Percentiles rank a stretch among this genome's conserved stretches.
Evolutionary conservation across 495 filamentous ascomycete species (phyloP).

Genomic region (Cetradonia linearis): DNA sequence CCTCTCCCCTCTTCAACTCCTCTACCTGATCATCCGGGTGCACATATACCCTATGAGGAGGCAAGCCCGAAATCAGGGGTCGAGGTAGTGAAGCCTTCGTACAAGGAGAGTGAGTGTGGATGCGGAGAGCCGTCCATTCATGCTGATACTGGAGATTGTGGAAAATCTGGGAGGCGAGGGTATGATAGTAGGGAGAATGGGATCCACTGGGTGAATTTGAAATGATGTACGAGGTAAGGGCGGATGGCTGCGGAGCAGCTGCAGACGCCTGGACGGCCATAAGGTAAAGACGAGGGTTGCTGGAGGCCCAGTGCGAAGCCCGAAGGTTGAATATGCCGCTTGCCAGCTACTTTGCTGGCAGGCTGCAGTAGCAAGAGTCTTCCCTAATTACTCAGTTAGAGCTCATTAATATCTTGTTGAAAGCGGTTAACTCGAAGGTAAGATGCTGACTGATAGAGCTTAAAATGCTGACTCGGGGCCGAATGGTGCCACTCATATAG

Average conservation of each 20-base stretch:
- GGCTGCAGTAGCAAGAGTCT: background rate
- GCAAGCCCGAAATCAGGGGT: conserved; percentile 75
- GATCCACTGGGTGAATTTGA: background rate
- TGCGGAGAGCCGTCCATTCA: conserved; percentile 62
- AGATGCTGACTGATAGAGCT: background rate
- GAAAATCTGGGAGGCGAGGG: conserved; percentile 56
- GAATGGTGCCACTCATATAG: background rate
- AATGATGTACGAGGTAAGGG: conserved; percentile 6
- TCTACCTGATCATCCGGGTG: conserved; percentile 89
- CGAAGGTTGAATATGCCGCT: background rate
- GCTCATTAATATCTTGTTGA: background rate
- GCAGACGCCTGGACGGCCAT: background rate
- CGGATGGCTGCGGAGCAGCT: conserved; percentile 7
- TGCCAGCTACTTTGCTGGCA: conserved; percentile 3
- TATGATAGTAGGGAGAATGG: conserved; percentile 18
- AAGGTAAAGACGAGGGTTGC: background rate
- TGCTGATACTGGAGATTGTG: conserved; percentile 83
- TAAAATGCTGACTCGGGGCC: conserved; percentile 10
- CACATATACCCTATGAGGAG: conserved; percentile 73
- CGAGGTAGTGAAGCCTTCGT: conserved; percentile 35
- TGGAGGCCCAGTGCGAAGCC: background rate
- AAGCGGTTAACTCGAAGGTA: background rate
- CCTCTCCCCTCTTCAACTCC: conserved; percentile 49
- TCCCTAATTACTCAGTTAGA: background rate
- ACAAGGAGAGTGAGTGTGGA: conserved; percentile 47